These are phyloP conservation scores for Microbotryum intermedium DNA, from an alignment of 1,284 basidiomycete genomes.

Conservation along the genomic window DNA sequence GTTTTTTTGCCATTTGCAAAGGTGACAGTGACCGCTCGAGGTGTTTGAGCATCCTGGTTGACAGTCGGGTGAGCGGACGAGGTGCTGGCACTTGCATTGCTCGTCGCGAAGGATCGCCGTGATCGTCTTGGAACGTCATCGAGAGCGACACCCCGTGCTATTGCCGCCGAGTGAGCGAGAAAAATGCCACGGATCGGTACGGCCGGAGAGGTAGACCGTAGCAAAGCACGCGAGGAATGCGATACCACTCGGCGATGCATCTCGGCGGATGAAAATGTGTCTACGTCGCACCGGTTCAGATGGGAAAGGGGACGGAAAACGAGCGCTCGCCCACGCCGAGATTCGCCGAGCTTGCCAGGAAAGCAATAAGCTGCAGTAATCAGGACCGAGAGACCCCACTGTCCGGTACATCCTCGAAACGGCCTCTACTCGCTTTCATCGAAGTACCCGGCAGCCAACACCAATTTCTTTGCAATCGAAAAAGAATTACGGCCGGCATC, in stretches of 20 bases:
- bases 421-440: too few relatives aligned
- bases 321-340: neutral
- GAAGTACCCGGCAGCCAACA: too few relatives aligned
- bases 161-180: neutral
- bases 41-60: neutral
- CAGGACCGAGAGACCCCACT: too few relatives aligned
- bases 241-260: too few relatives aligned
- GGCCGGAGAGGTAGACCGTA: neutral
- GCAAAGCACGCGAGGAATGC: too few relatives aligned
- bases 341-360: neutral
- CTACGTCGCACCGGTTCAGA: too few relatives aligned
- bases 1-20: conserved; percentile 1
- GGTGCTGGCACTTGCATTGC: neutral
- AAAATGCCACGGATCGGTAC: neutral
- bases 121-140: neutral
- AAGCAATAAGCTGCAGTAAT: too few relatives aligned
- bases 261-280: too few relatives aligned
- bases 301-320: neutral
- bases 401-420: too few relatives aligned
- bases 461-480: neutral
- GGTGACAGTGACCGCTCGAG: neutral
- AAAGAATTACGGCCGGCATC: neutral
- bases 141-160: neutral
- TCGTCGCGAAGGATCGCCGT: neutral
- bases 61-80: neutral